Evolutionary conservation across 208 protist species (phyloP).

Genomic region (Acanthamoeba culbertsoni): DNA sequence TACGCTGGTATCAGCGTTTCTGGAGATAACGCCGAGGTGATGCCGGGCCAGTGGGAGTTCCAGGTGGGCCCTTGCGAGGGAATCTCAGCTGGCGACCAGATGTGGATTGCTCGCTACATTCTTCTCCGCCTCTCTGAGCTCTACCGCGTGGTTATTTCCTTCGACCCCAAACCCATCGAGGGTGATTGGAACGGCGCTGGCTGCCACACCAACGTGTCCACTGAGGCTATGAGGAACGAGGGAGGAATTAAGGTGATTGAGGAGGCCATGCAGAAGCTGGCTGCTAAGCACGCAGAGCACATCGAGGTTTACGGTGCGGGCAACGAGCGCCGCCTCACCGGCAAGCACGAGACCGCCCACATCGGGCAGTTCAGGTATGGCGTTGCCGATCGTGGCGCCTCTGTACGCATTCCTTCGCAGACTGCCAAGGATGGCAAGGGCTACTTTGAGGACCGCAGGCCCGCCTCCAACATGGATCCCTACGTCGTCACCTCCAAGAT

Average conservation of each 20-base stretch:
- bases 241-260: constrained; percentile 80
- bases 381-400: constrained; percentile 89
- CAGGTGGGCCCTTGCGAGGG: constrained; percentile 93
- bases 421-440: constrained; percentile 90
- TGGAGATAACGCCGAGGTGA: constrained; percentile 96
- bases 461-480: constrained; percentile 94
- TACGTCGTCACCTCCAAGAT: constrained; percentile 95
- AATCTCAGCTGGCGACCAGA: constrained; percentile 93
- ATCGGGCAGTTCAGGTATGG: constrained; percentile 83
- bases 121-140: constrained; percentile 87
- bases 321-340: constrained; percentile 87
- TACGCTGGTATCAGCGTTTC: constrained; percentile 85
- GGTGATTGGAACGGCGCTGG: constrained; percentile 97
- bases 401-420: constrained; percentile 94
- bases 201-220: constrained; percentile 97
- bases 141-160: constrained; percentile 81
- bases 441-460: constrained; percentile 97
- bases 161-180: constrained; percentile 93
- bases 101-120: constrained; percentile 92
- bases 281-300: constrained; percentile 79
- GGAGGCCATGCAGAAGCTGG: constrained; percentile 78
- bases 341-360: constrained; percentile 84
- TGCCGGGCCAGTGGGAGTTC: constrained; percentile 97
- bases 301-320: constrained; percentile 84
- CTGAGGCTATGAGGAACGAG: constrained; percentile 86